Evolutionary conservation across 2,329 filamentous ascomycete genomes (phyloP).

Genomic region (Colletotrichum sp.): DNA sequence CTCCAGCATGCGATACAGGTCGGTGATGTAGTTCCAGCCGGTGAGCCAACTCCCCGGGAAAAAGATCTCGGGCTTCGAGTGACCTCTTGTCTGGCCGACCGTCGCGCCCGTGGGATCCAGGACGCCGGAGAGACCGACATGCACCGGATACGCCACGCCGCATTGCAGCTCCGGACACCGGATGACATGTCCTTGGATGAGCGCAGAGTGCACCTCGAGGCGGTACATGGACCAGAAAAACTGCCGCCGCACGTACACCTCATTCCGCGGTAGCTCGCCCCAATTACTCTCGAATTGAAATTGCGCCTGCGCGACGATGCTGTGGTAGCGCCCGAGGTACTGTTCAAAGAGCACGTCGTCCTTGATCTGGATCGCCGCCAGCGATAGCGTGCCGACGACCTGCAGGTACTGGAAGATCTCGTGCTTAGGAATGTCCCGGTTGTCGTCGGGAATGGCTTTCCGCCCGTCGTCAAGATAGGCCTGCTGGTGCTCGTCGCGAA

Average conservation of each 20-base stretch:
- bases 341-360: conserved; percentile 53
- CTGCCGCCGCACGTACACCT: conserved; percentile 34
- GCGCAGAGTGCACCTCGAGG: conserved; percentile 57
- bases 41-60: conserved; percentile 46
- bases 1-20: conserved; percentile 61
- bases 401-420: conserved; percentile 21
- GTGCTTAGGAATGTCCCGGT: neutral
- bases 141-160: conserved; percentile 18
- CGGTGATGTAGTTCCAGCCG: conserved; percentile 63
- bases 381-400: conserved; percentile 50
- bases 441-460: conserved; percentile 15
- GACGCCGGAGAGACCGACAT: conserved; percentile 1
- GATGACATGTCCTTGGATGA: conserved; percentile 47
- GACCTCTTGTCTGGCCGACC: neutral
- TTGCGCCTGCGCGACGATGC: conserved; percentile 49
- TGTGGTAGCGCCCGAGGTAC: conserved; percentile 55
- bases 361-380: conserved; percentile 57
- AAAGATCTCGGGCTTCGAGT: neutral
- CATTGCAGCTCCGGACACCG: conserved; percentile 23
- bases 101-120: neutral
- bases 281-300: conserved; percentile 60
- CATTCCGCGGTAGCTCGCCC: conserved; percentile 50
- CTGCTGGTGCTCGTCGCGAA: conserved; percentile 5
- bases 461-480: conserved; percentile 21
- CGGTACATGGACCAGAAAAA: conserved; percentile 62